Evolutionary conservation across 2,329 filamentous ascomycete genomes (phyloP).

Genomic region (Talaromyces marneffei): DNA sequence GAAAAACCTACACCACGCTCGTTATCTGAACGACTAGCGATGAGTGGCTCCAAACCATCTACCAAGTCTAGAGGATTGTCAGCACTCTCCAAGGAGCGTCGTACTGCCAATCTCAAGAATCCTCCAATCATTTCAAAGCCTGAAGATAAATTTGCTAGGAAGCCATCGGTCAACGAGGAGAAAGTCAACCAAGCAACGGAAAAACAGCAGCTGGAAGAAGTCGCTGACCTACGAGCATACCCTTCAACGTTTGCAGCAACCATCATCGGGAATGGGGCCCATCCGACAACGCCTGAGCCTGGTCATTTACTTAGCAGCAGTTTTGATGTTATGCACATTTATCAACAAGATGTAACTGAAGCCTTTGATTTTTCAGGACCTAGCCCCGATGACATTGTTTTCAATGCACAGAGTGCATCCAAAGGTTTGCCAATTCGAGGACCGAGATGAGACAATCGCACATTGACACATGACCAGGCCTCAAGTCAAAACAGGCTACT

Average conservation of each 20-base stretch:
- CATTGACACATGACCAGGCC: slow-evolving; percentile 42
- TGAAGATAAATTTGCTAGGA: not conserved
- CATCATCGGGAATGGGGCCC: slow-evolving; percentile 31
- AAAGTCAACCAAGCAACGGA: slow-evolving; percentile 7
- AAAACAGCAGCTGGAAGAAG: slow-evolving; percentile 15
- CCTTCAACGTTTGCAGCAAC: slow-evolving; percentile 49
- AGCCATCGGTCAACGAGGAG: slow-evolving; percentile 9
- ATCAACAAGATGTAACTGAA: slow-evolving; percentile 38
- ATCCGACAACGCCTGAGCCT: slow-evolving; percentile 26
- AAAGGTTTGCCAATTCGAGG: slow-evolving; percentile 64
- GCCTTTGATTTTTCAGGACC: slow-evolving; percentile 67
- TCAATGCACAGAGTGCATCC: slow-evolving; percentile 67
- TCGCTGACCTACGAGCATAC: slow-evolving; percentile 35
- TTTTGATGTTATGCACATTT: slow-evolving; percentile 33
- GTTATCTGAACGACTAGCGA: slow-evolving; percentile 35
- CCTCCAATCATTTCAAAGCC: slow-evolving; percentile 3
- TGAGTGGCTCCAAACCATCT: slow-evolving; percentile 12
- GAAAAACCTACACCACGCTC: slow-evolving; percentile 19
- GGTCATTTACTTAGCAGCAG: slow-evolving; percentile 29
- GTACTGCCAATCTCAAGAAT: slow-evolving; percentile 17
- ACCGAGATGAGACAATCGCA: slow-evolving; percentile 29
- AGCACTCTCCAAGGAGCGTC: slow-evolving; percentile 18
- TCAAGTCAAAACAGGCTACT: slow-evolving; percentile 39
- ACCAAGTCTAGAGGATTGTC: slow-evolving; percentile 23
- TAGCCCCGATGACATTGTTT: slow-evolving; percentile 85